These are phyloP conservation scores for Acanthamoeba triangularis DNA, from an alignment of 208 protist species.

Conservation along the genomic window DNA sequence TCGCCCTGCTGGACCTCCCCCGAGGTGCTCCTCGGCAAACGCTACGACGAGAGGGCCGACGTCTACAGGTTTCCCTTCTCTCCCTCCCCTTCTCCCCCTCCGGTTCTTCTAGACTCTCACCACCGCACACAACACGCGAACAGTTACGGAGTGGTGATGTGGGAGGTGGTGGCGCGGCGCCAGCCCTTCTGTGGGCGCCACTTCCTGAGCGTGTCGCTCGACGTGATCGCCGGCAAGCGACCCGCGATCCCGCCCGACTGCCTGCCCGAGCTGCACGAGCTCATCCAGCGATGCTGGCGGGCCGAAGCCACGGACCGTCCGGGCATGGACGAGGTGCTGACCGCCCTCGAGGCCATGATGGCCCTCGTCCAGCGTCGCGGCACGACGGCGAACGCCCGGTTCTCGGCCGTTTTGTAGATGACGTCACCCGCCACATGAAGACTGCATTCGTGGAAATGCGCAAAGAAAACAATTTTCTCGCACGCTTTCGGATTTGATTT, in stretches of 20 bases:
- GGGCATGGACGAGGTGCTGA: neutral
- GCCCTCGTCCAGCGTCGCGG: neutral
- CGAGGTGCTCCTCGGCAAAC: constrained; percentile 23
- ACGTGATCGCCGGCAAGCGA: neutral
- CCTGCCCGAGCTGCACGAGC: neutral
- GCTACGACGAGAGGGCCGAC: constrained; percentile 49
- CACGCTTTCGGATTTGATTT: neutral
- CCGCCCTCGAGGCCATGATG: neutral
- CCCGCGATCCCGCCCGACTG: neutral
- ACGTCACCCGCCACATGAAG: too few relatives aligned
- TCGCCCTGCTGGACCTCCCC: neutral
- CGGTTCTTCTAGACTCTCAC: neutral
- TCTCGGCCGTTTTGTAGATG: too few relatives aligned
- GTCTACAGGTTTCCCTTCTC: constrained; percentile 23
- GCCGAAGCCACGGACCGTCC: neutral
- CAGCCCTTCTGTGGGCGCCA: neutral
- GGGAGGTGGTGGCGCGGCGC: neutral
- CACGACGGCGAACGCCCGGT: too few relatives aligned
- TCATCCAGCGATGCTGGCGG: neutral
- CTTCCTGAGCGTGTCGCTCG: neutral
- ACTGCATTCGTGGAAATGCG: too few relatives aligned
- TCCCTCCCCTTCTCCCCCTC: neutral
- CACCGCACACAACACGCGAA: neutral
- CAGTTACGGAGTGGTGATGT: constrained; percentile 4
- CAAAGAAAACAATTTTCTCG: neutral